Base-by-base conservation (phyloP, 306 rosid species). In the Ceratonia siliqua region DNA sequence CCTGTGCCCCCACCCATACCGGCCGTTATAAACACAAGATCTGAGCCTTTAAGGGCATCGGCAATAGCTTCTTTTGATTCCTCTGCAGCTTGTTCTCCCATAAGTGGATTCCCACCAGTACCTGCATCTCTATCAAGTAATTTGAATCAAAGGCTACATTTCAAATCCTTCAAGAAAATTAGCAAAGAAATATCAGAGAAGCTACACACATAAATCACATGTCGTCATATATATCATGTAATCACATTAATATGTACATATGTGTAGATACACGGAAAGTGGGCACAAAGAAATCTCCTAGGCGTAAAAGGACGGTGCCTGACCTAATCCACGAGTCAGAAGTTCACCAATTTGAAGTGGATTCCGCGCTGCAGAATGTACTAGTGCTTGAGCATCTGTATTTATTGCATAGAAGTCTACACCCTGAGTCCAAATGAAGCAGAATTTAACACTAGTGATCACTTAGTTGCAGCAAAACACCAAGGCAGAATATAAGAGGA, bases 1-100 rank as follows among this genome's bases (percentile, higher is more conserved):
- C 99, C 99, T 0, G 99, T 94, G 15, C 99, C 99, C 30, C 99
- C 99, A 67, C 99, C 99, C 99, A 95, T 95, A 58, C 99, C 99
- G 28, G 99, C 98, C 10, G 99, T 95, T 80, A 95, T 86, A 62
- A 95, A 95, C 48, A 95, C 99, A 59, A 95, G 90, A 90, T 95
- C 99, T 2, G 99, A 95, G 36, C 98, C 99, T 84, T 86, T 86
- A 49, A 95, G 97, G 45, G 98, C 92, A 68, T 62, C 54, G 4
- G 98, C 88, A 85, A 95, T 92, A n/a, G 87, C 84, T 33, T 92
- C 98, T 81, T 91, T 90, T 3, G 99, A 95, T 77, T 95, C 99
- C 82, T 95, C 98, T 0, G 99, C 99, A 68, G 99, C 99, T 82
- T 95, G 96, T 83, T 95, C 99, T 35, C 99, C 99, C 80, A 95